Evolutionary conservation across 257 asterid species (phyloP).

Genomic region (Ajuga chamaepitys): DNA sequence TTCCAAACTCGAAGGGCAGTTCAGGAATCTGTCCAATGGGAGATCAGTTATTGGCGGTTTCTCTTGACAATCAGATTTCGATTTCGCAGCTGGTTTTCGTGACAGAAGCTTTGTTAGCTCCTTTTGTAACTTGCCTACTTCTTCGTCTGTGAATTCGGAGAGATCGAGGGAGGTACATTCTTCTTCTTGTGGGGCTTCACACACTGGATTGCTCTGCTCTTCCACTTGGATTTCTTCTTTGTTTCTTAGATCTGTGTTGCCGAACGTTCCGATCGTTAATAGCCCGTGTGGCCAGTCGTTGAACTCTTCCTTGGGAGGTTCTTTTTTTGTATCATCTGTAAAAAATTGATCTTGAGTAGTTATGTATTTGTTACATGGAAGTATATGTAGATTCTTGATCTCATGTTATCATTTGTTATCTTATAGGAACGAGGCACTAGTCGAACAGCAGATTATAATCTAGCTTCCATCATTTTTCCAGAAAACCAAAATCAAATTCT

Average conservation of each 20-base stretch:
- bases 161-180: conserved; percentile 57
- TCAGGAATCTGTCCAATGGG: conserved; percentile 82
- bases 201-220: conserved; percentile 10
- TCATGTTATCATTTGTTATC: no score
- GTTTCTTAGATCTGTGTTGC: conserved; percentile 37
- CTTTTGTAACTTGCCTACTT: conserved; percentile 61
- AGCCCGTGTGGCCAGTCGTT: conserved; percentile 71
- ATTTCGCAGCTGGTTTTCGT: conserved; percentile 35
- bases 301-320: conserved; percentile 51
- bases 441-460: no score
- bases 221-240: conserved; percentile 24
- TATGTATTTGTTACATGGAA: background rate
- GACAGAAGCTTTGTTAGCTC: conserved; percentile 56
- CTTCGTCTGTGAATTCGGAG: conserved; percentile 75
- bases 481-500: no score
- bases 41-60: conserved; percentile 32
- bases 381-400: background rate
- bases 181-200: conserved; percentile 30
- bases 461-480: no score
- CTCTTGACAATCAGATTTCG: conserved; percentile 19
- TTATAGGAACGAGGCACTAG: no score
- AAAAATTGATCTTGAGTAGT: background rate
- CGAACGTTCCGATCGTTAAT: conserved; percentile 78
- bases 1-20: conserved; percentile 91
- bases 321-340: conserved; percentile 41